A percentile compares a stretch with the other conserved stretches of the same genome.
phyloP scores from a whole-genome alignment of 2,329 filamentous ascomycete species.

The Aspergillus arachidicola region DNA sequence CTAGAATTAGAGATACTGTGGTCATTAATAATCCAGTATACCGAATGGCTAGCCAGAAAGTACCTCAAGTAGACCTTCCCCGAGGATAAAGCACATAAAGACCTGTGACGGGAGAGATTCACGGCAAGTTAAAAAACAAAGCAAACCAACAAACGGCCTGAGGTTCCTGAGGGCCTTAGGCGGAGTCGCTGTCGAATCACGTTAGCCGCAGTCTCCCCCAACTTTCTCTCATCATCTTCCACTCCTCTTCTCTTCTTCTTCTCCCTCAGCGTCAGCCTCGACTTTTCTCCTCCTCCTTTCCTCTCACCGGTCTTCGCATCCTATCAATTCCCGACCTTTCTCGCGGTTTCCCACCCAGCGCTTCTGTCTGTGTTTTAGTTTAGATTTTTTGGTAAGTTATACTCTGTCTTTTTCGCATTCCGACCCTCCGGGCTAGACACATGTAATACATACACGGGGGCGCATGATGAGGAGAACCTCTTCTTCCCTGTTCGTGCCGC shows the following conservation, averaged over 20 bases:
- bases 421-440: not conserved
- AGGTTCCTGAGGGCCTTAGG: constrained; percentile 11
- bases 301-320: not conserved
- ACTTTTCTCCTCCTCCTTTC: constrained; percentile 12
- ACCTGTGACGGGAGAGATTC: not conserved
- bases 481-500: not conserved
- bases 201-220: constrained; percentile 8
- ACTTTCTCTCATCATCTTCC: constrained; percentile 6
- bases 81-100: not conserved
- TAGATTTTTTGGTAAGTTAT: constrained; percentile 11
- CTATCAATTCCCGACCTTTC: not conserved
- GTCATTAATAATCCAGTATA: not conserved
- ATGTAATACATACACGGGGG: not conserved
- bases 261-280: constrained; percentile 10
- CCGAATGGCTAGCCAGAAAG: not conserved
- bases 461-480: not conserved
- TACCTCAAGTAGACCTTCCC: not conserved
- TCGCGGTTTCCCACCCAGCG: not conserved
- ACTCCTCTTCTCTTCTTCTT: constrained; percentile 12
- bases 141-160: not conserved
- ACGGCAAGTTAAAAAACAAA: constrained; percentile 8
- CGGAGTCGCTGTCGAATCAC: constrained; percentile 22
- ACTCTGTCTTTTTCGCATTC: constrained; percentile 7
- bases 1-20: not conserved
- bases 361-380: constrained; percentile 8